A percentile compares a stretch with the other conserved stretches of the same genome.
These are phyloP conservation scores for Jackrogersella multiformis DNA, from an alignment of 495 filamentous ascomycete species.

Conservation along the genomic window DNA sequence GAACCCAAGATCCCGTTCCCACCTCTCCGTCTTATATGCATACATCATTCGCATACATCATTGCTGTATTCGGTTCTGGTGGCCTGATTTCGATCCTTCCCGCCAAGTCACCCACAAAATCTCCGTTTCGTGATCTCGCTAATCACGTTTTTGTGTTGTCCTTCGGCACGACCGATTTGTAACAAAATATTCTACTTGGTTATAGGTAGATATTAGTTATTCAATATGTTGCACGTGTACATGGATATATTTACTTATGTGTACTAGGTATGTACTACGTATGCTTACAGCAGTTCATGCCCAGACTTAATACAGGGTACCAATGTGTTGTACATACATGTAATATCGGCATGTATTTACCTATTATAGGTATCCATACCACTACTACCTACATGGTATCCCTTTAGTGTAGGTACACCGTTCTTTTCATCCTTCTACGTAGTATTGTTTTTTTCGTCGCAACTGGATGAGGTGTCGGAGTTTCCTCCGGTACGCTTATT, in stretches of 20 bases:
- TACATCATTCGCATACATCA: conserved; percentile 2
- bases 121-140: conserved; percentile 6
- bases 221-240: neutral
- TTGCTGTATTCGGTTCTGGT: conserved; percentile 14
- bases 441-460: conserved; percentile 2
- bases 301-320: neutral
- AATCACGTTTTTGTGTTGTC: conserved; percentile 3
- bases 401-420: neutral
- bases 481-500: conserved; percentile 1
- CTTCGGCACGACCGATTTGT: conserved; percentile 24
- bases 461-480: conserved; percentile 16
- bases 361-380: neutral
- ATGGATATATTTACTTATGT: conserved; percentile 2
- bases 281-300: conserved; percentile 5
- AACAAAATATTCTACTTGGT: too few species aligned
- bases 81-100: conserved; percentile 38
- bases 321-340: neutral
- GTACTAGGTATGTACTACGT: conserved; percentile 7
- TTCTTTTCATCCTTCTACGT: conserved; percentile 11
- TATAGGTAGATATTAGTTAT: too few species aligned
- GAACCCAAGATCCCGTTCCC: conserved; percentile 27
- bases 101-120: conserved; percentile 15
- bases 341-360: neutral
- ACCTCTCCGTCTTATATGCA: conserved; percentile 26
- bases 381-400: too few species aligned